A percentile compares a stretch with the other conserved stretches of the same genome.
Conservation (phyloP, 495 filamentous ascomycete species). For the Pyrenula aspistea region DNA sequence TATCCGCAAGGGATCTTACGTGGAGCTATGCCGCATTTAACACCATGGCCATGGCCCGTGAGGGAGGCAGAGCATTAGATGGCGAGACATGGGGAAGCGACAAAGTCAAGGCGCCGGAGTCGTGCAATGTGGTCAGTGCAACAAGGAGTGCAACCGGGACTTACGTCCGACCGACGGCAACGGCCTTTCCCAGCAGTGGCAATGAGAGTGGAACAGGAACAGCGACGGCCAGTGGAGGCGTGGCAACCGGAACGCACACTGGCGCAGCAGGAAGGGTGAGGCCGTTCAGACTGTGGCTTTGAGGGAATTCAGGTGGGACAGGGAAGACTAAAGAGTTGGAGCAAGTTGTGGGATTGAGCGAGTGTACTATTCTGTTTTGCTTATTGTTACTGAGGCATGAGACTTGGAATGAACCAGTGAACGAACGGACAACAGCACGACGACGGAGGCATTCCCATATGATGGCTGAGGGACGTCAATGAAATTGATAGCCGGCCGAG, state of each 20-base stretch:
- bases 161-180: not conserved
- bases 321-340: too few relatives aligned
- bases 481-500: too few relatives aligned
- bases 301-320: not conserved
- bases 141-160: not conserved
- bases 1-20: constrained; percentile 48
- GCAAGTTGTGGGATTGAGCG: too few relatives aligned
- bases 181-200: not conserved
- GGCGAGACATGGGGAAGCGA: not conserved
- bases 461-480: too few relatives aligned
- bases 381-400: too few relatives aligned
- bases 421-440: too few relatives aligned
- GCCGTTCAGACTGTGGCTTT: not conserved
- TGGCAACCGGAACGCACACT: not conserved
- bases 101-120: not conserved
- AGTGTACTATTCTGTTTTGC: too few relatives aligned
- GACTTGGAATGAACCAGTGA: too few relatives aligned
- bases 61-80: not conserved
- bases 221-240: not conserved
- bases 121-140: not conserved
- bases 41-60: constrained; percentile 30
- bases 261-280: not conserved
- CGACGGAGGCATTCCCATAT: too few relatives aligned
- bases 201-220: not conserved
- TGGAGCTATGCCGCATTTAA: constrained; percentile 61